Conservation (phyloP, 148 eudicot genomes). For the Rhododendron molle region DNA sequence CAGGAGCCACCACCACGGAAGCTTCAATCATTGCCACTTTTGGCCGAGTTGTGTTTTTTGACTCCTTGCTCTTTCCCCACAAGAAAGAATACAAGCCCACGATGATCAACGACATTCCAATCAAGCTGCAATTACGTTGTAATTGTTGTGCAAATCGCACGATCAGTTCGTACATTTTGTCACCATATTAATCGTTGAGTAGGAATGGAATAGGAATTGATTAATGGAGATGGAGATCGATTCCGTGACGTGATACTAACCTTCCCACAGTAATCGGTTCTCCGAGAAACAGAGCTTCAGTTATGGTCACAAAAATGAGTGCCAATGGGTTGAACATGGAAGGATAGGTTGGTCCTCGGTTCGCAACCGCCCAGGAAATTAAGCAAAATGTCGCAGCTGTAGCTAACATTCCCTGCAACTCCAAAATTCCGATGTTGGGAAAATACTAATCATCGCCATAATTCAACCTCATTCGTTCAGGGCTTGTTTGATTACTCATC, state of each 20-base stretch:
- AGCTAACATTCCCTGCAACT: slow-evolving; percentile 43
- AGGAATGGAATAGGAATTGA: background rate
- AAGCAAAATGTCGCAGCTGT: slow-evolving; percentile 47
- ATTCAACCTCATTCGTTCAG: background rate
- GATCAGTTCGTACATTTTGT: too few species aligned
- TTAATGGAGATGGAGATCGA: background rate
- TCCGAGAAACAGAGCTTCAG: slow-evolving; percentile 45
- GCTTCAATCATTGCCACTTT: background rate
- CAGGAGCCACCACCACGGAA: background rate
- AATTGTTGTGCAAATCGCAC: background rate
- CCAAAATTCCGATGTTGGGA: background rate
- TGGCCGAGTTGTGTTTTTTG: slow-evolving; percentile 3
- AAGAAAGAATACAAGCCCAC: slow-evolving; percentile 51
- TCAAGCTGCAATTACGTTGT: slow-evolving; percentile 37
- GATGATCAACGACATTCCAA: slow-evolving; percentile 50
- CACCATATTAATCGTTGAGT: too few species aligned
- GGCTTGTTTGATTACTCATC: background rate
- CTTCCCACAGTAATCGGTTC: slow-evolving; percentile 42
- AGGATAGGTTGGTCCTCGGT: slow-evolving; percentile 59
- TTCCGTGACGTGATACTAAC: slow-evolving; percentile 12
- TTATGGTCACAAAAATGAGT: slow-evolving; percentile 42
- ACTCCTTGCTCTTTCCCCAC: slow-evolving; percentile 46
- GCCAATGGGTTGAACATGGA: slow-evolving; percentile 67
- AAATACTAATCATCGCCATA: background rate
- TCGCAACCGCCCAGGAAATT: slow-evolving; percentile 49